phyloP scores from a whole-genome alignment of 2,329 filamentous ascomycete genomes.

The Aspergillus melleus region DNA sequence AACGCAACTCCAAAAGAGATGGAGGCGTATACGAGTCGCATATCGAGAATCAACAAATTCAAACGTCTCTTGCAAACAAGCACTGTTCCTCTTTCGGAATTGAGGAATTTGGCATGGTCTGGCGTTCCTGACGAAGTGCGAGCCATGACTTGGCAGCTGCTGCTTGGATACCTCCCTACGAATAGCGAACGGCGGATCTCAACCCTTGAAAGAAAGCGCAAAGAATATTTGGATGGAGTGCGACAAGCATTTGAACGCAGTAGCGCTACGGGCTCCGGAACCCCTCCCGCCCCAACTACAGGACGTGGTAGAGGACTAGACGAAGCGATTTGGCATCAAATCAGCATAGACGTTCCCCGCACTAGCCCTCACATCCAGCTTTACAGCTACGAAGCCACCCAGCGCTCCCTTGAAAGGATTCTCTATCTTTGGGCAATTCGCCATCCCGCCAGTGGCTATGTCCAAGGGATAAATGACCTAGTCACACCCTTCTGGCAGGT shows the following conservation, averaged over 20 bases:
- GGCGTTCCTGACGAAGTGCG: constrained; percentile 93
- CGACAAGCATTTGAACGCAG: constrained; percentile 63
- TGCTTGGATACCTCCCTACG: constrained; percentile 94
- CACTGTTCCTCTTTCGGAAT: constrained; percentile 79
- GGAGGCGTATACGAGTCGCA: constrained; percentile 81
- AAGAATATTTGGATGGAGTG: constrained; percentile 94
- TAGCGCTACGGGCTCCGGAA: constrained; percentile 43
- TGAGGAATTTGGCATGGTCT: constrained; percentile 87
- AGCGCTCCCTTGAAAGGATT: constrained; percentile 89
- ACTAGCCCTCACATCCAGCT: constrained; percentile 95
- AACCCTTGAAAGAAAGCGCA: constrained; percentile 89
- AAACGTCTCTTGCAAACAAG: constrained; percentile 93
- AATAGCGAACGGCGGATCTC: constrained; percentile 89
- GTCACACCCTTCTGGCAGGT: constrained; percentile 99
- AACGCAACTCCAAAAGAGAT: constrained; percentile 79
- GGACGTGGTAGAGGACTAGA: constrained; percentile 75
- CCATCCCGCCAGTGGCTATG: constrained; percentile 95
- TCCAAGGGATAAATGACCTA: constrained; percentile 97
- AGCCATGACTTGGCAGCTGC: constrained; percentile 97
- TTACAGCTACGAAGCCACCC: constrained; percentile 94
- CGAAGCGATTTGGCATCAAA: constrained; percentile 98
- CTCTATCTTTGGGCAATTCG: constrained; percentile 97
- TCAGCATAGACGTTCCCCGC: constrained; percentile 94
- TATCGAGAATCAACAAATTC: constrained; percentile 97
- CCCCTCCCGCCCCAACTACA: constrained; percentile 41